phyloP scores from a whole-genome alignment of 1,139 yeast genomes.

The Suhomyces yuchorum region DNA sequence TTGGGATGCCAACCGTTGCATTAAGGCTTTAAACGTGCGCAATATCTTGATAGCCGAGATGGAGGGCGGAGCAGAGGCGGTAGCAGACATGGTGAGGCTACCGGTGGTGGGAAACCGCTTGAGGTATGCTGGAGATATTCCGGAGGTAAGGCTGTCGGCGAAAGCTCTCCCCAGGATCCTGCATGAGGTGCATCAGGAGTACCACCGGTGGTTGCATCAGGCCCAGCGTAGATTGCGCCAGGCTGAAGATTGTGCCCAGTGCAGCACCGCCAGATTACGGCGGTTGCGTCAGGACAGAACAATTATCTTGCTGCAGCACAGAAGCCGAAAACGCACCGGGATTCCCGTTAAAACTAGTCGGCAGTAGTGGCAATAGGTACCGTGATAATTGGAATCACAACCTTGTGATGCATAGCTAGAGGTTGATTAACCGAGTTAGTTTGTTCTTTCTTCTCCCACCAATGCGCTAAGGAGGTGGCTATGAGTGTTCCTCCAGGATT shows the following conservation, averaged over 20 bases:
- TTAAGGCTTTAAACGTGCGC: constrained; percentile 4
- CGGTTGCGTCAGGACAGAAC: neutral
- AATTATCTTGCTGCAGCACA: neutral
- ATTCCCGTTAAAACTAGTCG: too few relatives aligned
- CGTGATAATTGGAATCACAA: too few relatives aligned
- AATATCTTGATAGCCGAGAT: constrained; percentile 1
- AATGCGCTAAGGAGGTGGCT: neutral
- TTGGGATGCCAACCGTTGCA: constrained; percentile 1
- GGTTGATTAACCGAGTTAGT: too few relatives aligned
- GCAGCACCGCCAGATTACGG: neutral
- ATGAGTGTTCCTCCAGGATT: neutral
- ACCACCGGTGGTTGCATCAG: neutral
- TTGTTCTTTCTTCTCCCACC: neutral
- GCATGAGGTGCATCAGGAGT: neutral
- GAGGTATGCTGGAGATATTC: too few relatives aligned
- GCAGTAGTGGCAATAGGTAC: too few relatives aligned
- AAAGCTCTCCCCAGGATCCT: too few relatives aligned
- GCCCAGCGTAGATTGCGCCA: neutral
- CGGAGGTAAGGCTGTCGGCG: neutral
- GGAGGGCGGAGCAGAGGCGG: neutral
- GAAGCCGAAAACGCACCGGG: too few relatives aligned
- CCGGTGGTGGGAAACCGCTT: neutral
- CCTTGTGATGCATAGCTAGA: too few relatives aligned
- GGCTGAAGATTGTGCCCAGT: too few relatives aligned
- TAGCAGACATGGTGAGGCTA: neutral